Evolutionary conservation across 176 grass and related monocot genomes (phyloP).

Genomic region (Pontederia paniculata): DNA sequence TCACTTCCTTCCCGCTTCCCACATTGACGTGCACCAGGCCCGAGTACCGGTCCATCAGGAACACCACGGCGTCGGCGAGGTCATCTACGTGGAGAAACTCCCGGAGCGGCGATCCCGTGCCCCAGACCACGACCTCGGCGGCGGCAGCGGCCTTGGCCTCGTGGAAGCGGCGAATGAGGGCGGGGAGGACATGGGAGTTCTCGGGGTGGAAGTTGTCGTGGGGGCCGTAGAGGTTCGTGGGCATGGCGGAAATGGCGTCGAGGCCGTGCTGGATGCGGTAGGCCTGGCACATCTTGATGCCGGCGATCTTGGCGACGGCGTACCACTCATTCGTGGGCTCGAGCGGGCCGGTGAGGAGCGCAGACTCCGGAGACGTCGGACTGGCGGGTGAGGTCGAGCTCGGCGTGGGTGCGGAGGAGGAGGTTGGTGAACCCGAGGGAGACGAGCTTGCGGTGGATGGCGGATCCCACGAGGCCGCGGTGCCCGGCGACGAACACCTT

Average conservation of each 20-base stretch:
- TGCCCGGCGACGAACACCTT: constrained; percentile 69
- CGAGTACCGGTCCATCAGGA: constrained; percentile 59
- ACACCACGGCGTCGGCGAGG: constrained; percentile 51
- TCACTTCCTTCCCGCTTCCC: constrained; percentile 55
- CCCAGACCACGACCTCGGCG: constrained; percentile 55
- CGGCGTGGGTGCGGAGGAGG: constrained; percentile 41
- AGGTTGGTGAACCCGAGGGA: constrained; percentile 49
- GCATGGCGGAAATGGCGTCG: constrained; percentile 69
- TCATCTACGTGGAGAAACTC: constrained; percentile 71
- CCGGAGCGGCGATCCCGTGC: constrained; percentile 37
- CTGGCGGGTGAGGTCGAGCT: constrained; percentile 67
- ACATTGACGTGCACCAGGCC: constrained; percentile 63
- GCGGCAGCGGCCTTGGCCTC: constrained; percentile 31
- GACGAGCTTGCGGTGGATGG: constrained; percentile 40
- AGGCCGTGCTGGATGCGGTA: constrained; percentile 72
- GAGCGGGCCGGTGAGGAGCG: constrained; percentile 61
- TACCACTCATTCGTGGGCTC: constrained; percentile 91
- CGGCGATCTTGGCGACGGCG: constrained; percentile 73
- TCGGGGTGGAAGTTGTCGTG: constrained; percentile 68
- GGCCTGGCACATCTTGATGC: constrained; percentile 84
- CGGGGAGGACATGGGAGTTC: constrained; percentile 53
- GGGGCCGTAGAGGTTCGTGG: constrained; percentile 74
- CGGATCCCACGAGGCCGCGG: constrained; percentile 56
- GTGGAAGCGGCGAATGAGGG: constrained; percentile 73
- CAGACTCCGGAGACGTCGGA: constrained; percentile 37